phyloP scores from a whole-genome alignment of 345 rosid species.

The Linum lewisii region DNA sequence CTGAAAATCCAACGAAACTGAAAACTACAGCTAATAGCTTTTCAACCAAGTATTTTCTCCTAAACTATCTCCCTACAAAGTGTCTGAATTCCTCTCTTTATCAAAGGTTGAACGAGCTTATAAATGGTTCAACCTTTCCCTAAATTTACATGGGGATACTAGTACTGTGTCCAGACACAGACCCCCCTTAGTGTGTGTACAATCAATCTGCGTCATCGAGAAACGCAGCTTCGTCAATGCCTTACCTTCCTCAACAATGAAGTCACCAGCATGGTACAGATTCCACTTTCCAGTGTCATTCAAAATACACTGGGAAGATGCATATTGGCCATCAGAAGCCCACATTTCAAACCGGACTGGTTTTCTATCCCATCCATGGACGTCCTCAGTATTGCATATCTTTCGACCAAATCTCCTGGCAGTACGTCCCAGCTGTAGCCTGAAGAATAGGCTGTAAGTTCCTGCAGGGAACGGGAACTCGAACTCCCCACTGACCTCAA shows the following conservation, averaged over 20 bases:
- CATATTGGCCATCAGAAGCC: constrained; percentile 23
- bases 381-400: constrained; percentile 17
- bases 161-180: constrained; percentile 26
- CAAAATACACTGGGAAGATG: constrained; percentile 18
- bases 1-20: too few species aligned
- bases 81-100: too few species aligned
- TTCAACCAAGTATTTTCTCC: too few species aligned
- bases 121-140: constrained; percentile 4
- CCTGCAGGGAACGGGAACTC: constrained; percentile 28
- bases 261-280: constrained; percentile 24
- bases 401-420: constrained; percentile 18
- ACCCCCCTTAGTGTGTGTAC: constrained; percentile 34
- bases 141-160: constrained; percentile 14
- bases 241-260: constrained; percentile 13
- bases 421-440: constrained; percentile 29
- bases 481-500: constrained; percentile 26
- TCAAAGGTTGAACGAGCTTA: background rate
- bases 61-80: too few species aligned
- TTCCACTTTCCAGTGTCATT: constrained; percentile 24
- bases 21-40: too few species aligned
- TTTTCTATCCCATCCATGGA: constrained; percentile 36
- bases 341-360: constrained; percentile 29
- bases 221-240: constrained; percentile 16
- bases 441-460: constrained; percentile 26
- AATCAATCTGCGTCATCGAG: constrained; percentile 36